Percentiles rank a stretch among this genome's conserved stretches.
phyloP scores from a whole-genome alignment of 345 rosid genomes.

The Iberis pinnata region DNA sequence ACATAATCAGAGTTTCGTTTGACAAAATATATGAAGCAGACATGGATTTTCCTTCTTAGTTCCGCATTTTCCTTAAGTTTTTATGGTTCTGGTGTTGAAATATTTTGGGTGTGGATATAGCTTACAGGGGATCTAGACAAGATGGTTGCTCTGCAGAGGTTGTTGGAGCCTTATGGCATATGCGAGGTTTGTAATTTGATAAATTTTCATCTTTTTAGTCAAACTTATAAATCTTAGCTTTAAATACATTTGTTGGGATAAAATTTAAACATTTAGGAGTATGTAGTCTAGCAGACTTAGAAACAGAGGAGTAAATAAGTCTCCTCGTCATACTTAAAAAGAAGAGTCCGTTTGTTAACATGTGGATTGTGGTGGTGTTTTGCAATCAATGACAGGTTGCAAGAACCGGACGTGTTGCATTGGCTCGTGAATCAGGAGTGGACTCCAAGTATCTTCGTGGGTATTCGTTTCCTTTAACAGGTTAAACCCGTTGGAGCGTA shows the following conservation, averaged over 20 bases:
- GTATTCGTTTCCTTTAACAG: constrained; percentile 56
- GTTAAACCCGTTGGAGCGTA: constrained; percentile 5
- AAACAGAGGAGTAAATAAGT: background rate
- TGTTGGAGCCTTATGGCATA: constrained; percentile 90
- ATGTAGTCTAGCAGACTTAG: constrained; percentile 5
- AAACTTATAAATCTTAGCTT: background rate
- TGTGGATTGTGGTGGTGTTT: background rate
- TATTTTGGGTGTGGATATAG: constrained; percentile 33
- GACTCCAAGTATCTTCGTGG: constrained; percentile 86
- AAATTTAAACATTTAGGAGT: background rate
- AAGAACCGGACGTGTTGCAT: constrained; percentile 81
- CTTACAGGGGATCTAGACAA: constrained; percentile 87
- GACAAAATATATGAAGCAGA: background rate
- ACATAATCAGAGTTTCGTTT: background rate
- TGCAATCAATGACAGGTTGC: constrained; percentile 57
- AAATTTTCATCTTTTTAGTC: constrained; percentile 7
- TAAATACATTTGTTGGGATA: background rate
- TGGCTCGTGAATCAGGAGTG: constrained; percentile 83
- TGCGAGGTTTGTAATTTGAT: constrained; percentile 61
- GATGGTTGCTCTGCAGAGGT: constrained; percentile 90
- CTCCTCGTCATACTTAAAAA: background rate
- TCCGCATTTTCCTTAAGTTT: background rate
- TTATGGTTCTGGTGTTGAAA: constrained; percentile 6
- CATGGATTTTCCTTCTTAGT: background rate
- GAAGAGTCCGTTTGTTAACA: background rate